Evolutionary conservation across 2,329 filamentous ascomycete genomes (phyloP), one percentile per base, ranked within the genome.

Genomic region (Exophiala oligosperma): DNA sequence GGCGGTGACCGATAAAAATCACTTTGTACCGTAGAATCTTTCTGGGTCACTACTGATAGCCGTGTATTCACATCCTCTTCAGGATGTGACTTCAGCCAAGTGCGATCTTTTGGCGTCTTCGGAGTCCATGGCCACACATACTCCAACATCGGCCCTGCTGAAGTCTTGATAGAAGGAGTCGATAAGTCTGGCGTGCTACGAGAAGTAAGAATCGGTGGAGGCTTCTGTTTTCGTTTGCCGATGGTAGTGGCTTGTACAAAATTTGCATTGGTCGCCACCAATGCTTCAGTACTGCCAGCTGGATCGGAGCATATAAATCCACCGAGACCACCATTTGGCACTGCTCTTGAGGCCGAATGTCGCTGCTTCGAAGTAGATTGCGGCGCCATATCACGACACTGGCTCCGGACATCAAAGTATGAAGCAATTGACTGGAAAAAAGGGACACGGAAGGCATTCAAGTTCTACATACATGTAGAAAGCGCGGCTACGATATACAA

Each of bases 311-410:
- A 47, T 6, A 60, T 57, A 12, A 60, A 37, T 26, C 61, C 61
- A 17, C 61, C 61, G 26, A 63, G 49, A 26, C 61, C 61, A 9
- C 61, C 61, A 41, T 63, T 54, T 7, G 55, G 51, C 21, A 63
- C 44, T 7, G 49, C 12, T 41, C 47, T 63, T 4, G 40, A 51
- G 21, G 14, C 43, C 5, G 41, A 29, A 24, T 11, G 7, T 26
- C 5, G 48, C 12, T 29, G 49, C 26, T 52, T 62, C 24, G 57
- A 47, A n/a, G 40, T 26, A 53, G 57, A 60, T 23, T 60, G 17
- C 29, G 60, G 53, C n/a, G 60, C 60, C 60, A 62, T 62, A 2
- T 46, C 14, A 52, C n/a, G 17, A 43, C 14, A 35, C 24, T 38
- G 52, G n/a, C 12, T 11, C 52, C 6, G 52, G 35, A 32, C 17